Base-by-base conservation (phyloP, 371 early-diverging fungal species). In the Actinomortierella wolfii region DNA sequence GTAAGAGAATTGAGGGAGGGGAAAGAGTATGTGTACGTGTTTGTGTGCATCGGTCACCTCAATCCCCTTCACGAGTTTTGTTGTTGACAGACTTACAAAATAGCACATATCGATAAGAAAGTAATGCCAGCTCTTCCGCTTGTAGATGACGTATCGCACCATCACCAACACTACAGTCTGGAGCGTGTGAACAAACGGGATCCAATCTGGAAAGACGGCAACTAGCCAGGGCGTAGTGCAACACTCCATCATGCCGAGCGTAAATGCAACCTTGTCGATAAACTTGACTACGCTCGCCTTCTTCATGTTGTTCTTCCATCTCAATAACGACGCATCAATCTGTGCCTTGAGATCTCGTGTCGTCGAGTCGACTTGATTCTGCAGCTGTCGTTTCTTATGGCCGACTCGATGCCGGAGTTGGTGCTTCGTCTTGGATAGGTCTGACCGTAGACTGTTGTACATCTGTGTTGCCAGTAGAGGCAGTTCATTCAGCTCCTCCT, bases 91-190 rank as follows among this genome's bases (percentile, higher is more conserved):
- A 54, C 69, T 58, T 67, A 67, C 67, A 56, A 83, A 84, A 57
- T 89, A 89, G 53, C 89, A 89, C 34, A 88, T 77, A 81, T 89
- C 89, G 64, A 87, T 87, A 41, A 86, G 69, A 59, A 90, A 90
- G 51, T 85, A 89, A 65, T 90, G 90, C 83, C 85, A 89, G 41
- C 79, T 69, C 44, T 78, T 79, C 21, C 66, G 71, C 61, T 84
- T 84, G 77, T 90, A 90, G 42, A 86, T 76, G 20, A 86, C 70
- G 57, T 76, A 83, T 1, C 90, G 84, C 24, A 86, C 61, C 1
- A 77, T 54, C 8, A 89, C 45, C 18, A 90, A 57, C 24, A 82
- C 66, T 15, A 79, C 56, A 11, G 78, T 63, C 56, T 85, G 86
- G 11, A 81, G 21, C 18, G 84, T 83, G 51, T 87, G 89, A 45